These are phyloP conservation scores for Paecilomyces variotii DNA, from an alignment of 2,329 filamentous ascomycete species.

Conservation along the genomic window DNA sequence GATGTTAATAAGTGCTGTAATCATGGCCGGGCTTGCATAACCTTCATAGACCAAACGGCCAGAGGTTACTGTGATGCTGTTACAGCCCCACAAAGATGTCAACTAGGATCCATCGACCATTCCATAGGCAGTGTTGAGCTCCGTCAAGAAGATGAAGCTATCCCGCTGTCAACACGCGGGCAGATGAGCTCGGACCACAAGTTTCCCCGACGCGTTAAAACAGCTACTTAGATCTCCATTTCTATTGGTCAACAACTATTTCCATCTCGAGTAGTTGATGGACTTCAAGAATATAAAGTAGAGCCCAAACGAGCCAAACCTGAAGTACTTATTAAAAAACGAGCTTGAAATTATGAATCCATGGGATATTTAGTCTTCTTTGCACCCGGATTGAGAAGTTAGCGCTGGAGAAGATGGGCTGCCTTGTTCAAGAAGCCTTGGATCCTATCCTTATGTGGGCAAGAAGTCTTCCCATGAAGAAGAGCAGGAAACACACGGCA, in stretches of 20 bases:
- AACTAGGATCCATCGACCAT: background rate
- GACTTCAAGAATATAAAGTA: too few species aligned
- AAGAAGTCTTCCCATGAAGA: background rate
- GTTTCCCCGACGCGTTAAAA: background rate
- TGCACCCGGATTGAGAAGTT: background rate
- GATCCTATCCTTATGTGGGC: background rate
- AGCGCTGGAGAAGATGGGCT: background rate
- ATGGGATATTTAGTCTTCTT: background rate
- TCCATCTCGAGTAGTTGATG: too few species aligned
- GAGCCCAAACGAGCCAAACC: too few species aligned
- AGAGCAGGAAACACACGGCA: background rate
- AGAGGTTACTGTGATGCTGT: background rate
- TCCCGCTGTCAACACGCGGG: background rate
- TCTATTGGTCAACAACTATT: background rate
- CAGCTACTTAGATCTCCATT: background rate
- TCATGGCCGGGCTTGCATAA: slow-evolving; percentile 21
- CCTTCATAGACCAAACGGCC: background rate
- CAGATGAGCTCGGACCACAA: background rate
- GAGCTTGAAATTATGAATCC: background rate
- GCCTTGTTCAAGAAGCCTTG: background rate
- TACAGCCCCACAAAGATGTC: background rate
- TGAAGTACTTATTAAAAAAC: too few species aligned
- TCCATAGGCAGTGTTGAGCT: background rate
- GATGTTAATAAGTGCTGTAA: slow-evolving; percentile 26
- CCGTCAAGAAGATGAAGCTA: background rate